Evolutionary conservation across 257 asterid species (phyloP).

Genomic region (Nemophila menziesii): DNA sequence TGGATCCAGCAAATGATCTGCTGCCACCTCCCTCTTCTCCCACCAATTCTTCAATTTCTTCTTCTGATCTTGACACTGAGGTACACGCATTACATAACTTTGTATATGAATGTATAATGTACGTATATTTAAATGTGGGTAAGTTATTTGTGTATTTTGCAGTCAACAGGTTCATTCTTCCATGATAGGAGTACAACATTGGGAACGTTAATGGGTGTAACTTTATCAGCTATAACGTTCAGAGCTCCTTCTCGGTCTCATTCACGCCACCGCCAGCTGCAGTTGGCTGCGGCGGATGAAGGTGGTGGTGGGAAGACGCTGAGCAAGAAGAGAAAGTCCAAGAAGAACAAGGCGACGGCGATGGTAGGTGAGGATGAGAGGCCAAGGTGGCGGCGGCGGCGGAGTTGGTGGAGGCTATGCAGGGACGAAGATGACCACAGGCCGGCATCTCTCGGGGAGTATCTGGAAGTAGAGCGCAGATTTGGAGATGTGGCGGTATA

Average conservation of each 20-base stretch:
- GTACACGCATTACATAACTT: constrained; percentile 16
- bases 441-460: constrained; percentile 76
- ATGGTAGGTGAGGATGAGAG: constrained; percentile 20
- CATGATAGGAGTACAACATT: constrained; percentile 84
- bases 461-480: constrained; percentile 78
- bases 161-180: constrained; percentile 97
- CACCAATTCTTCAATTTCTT: constrained; percentile 68
- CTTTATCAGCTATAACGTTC: constrained; percentile 59
- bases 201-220: constrained; percentile 88
- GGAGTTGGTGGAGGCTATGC: constrained; percentile 90
- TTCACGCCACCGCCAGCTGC: constrained; percentile 39
- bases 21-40: constrained; percentile 61
- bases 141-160: constrained; percentile 4
- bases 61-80: constrained; percentile 98
- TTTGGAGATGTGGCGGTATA: constrained; percentile 38
- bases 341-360: constrained; percentile 20
- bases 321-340: constrained; percentile 36
- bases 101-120: background rate
- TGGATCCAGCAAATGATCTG: constrained; percentile 61
- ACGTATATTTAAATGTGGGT: background rate
- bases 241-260: constrained; percentile 51
- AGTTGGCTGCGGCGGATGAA: constrained; percentile 13
- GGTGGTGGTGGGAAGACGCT: constrained; percentile 18
- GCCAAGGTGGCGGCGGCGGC: constrained; percentile 39
- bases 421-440: constrained; percentile 48